These are phyloP conservation scores for Marasmius sp. DNA, from an alignment of 1,284 basidiomycete species.

Conservation along the genomic window DNA sequence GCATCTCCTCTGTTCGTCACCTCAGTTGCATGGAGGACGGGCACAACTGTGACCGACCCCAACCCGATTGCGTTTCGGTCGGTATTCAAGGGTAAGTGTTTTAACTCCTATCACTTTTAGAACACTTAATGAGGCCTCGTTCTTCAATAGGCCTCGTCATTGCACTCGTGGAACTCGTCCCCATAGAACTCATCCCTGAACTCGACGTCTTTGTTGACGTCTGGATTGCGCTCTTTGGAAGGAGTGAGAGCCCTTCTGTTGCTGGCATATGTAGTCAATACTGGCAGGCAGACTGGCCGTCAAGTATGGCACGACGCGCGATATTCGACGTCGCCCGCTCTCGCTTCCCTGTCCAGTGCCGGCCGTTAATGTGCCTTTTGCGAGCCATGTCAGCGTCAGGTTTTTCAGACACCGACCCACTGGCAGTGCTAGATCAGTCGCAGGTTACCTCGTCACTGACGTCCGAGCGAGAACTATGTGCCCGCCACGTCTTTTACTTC, in stretches of 20 bases:
- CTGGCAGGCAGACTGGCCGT: slow-evolving; percentile 70
- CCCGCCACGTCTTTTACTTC: slow-evolving; percentile 71
- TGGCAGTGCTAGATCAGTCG: slow-evolving; percentile 51
- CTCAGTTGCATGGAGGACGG: slow-evolving; percentile 62
- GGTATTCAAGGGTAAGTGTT: slow-evolving; percentile 71
- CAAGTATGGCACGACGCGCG: slow-evolving; percentile 63
- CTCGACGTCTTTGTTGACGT: slow-evolving; percentile 73
- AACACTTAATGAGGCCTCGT: slow-evolving; percentile 6
- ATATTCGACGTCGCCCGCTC: slow-evolving; percentile 79
- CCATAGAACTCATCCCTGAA: slow-evolving; percentile 71
- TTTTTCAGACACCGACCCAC: slow-evolving; percentile 66
- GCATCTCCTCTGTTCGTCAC: slow-evolving; percentile 75
- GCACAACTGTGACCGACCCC: slow-evolving; percentile 71
- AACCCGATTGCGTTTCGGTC: slow-evolving; percentile 83
- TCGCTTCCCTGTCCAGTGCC: slow-evolving; percentile 79
- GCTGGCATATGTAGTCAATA: slow-evolving; percentile 74
- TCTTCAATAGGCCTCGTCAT: slow-evolving; percentile 60
- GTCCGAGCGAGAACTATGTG: slow-evolving; percentile 53
- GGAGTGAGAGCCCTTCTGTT: slow-evolving; percentile 71
- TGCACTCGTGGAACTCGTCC: slow-evolving; percentile 69
- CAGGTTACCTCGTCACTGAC: slow-evolving; percentile 32
- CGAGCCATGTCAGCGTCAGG: slow-evolving; percentile 74
- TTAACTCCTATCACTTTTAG: neutral
- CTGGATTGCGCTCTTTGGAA: slow-evolving; percentile 80
- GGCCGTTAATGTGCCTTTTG: slow-evolving; percentile 71